Percentiles rank a stretch among this genome's conserved stretches.
Conservation (phyloP, 2,329 filamentous ascomycete genomes). For the Ophiostoma angusticollis region DNA sequence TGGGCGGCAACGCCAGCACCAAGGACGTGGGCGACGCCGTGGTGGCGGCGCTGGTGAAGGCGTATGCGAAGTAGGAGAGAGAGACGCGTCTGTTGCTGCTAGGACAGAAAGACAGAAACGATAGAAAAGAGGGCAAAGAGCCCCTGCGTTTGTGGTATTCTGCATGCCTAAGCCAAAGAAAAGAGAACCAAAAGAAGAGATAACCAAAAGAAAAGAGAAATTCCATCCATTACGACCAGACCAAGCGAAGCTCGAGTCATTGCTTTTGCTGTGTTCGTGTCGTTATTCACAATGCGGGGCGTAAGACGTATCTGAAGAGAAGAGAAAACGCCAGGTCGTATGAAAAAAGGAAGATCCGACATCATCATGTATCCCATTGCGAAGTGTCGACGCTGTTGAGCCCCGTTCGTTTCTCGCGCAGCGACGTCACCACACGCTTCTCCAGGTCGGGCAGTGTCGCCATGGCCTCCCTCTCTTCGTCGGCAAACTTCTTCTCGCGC, state of each 20-base stretch:
- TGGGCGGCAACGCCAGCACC: conserved; percentile 66
- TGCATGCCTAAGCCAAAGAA: background rate
- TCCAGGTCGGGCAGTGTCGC: conserved; percentile 44
- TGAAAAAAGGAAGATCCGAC: too few relatives aligned
- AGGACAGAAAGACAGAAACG: conserved; percentile 1
- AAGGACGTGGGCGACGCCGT: conserved; percentile 67
- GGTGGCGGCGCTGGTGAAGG: conserved; percentile 56
- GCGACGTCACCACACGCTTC: conserved; percentile 40
- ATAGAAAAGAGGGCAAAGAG: background rate
- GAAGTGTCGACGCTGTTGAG: conserved; percentile 11
- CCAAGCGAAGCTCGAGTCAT: too few relatives aligned
- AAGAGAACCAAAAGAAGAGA: background rate
- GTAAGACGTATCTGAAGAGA: too few relatives aligned
- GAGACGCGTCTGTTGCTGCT: too few relatives aligned
- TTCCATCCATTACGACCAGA: too few relatives aligned
- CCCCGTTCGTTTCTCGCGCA: conserved; percentile 44
- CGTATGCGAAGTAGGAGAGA: conserved; percentile 38
- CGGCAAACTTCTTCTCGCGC: conserved; percentile 34
- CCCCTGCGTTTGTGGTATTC: too few relatives aligned
- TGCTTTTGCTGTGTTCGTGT: too few relatives aligned
- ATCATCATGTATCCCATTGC: too few relatives aligned
- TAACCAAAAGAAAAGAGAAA: too few relatives aligned
- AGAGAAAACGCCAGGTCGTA: too few relatives aligned
- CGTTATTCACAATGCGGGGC: too few relatives aligned
- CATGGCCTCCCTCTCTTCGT: conserved; percentile 40